Percentiles rank a stretch among this genome's conserved stretches.
Evolutionary conservation across 257 asterid species (phyloP).

Genomic region (Thymus quinquecostatus): DNA sequence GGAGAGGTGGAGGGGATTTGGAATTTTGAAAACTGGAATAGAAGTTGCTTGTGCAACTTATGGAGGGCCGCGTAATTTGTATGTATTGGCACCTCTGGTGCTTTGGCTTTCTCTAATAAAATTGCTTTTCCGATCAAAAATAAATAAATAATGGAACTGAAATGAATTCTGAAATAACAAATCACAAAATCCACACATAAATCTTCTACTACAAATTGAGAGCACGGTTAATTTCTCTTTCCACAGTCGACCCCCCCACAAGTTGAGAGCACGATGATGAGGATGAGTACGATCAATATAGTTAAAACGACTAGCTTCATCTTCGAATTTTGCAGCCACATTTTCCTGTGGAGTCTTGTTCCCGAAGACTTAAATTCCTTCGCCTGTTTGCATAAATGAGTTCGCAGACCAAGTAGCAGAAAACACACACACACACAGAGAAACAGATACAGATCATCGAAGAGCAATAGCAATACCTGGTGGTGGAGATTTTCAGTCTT

Average conservation of each 20-base stretch:
- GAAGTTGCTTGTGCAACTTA: too few relatives aligned
- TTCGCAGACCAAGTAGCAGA: conserved; percentile 3
- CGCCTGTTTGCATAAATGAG: conserved; percentile 16
- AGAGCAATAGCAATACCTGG: conserved; percentile 39
- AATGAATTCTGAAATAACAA: too few relatives aligned
- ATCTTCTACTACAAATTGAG: neutral
- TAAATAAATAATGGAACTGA: too few relatives aligned
- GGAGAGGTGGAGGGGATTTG: too few relatives aligned
- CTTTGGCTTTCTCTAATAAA: too few relatives aligned
- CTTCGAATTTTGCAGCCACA: conserved; percentile 62
- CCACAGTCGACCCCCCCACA: conserved; percentile 51
- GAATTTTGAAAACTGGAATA: too few relatives aligned
- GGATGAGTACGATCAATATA: conserved; percentile 52
- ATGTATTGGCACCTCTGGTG: too few relatives aligned
- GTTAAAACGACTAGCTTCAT: conserved; percentile 53
- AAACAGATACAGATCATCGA: too few relatives aligned
- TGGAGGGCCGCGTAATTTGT: too few relatives aligned
- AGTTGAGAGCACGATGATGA: conserved; percentile 55
- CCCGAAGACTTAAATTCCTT: conserved; percentile 38
- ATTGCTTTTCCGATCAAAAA: too few relatives aligned
- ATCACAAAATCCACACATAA: too few relatives aligned
- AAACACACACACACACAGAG: neutral
- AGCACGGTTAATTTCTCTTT: neutral
- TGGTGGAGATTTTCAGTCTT: conserved; percentile 79
- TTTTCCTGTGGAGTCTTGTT: conserved; percentile 46